Percentiles rank a stretch among this genome's conserved stretches.
phyloP scores from a whole-genome alignment of 495 filamentous ascomycete species.

The Neurospora sublineolata region DNA sequence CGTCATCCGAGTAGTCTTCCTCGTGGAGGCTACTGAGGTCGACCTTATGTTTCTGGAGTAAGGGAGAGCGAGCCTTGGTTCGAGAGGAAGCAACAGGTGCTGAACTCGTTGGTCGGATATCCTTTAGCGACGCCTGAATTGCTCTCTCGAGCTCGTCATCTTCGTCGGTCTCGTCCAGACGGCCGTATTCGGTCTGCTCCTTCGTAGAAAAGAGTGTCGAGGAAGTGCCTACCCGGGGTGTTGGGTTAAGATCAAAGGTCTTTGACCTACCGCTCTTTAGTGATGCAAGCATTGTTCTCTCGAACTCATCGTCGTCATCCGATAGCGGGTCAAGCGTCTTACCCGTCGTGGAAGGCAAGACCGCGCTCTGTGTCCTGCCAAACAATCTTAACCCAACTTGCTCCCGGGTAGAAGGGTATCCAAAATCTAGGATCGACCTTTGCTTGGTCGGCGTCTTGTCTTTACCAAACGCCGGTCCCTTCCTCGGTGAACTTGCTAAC shows the following conservation, averaged over 20 bases:
- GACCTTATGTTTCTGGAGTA: background rate
- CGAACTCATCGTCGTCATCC: constrained; percentile 9
- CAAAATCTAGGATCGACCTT: constrained; percentile 9
- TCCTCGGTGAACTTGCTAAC: background rate
- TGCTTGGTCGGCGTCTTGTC: background rate
- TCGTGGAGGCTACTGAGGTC: background rate
- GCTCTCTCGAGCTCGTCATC: background rate
- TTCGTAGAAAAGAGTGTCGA: background rate
- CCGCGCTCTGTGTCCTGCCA: background rate
- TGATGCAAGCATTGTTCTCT: background rate
- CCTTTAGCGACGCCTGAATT: background rate
- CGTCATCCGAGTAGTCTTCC: constrained; percentile 1
- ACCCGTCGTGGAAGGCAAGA: background rate
- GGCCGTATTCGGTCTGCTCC: background rate
- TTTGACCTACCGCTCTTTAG: background rate
- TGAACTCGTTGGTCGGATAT: background rate
- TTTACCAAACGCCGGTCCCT: constrained; percentile 1
- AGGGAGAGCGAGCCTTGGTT: background rate
- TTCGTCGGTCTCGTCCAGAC: background rate
- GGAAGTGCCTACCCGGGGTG: background rate
- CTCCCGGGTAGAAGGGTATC: background rate
- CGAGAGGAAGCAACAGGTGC: background rate
- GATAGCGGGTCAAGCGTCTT: constrained; percentile 2
- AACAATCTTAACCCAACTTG: background rate
- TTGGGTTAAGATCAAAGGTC: background rate